Percentiles rank a stretch among this genome's conserved stretches.
These are phyloP conservation scores for Talaromyces sp. DNA, from an alignment of 2,329 filamentous ascomycete genomes.

Conservation along the genomic window DNA sequence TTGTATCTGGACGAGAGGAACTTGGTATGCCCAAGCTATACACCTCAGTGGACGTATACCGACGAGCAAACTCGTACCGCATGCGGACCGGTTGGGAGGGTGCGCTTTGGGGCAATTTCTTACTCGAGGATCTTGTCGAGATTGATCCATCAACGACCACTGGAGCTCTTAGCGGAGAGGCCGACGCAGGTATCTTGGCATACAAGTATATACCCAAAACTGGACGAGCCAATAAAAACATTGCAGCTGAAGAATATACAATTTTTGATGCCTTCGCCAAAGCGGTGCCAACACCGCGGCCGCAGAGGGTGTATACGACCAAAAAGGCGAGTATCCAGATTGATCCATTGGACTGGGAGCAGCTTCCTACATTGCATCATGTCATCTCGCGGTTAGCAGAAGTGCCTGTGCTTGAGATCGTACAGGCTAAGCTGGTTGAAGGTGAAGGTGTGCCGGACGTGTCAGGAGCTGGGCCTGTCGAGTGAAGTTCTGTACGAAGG, in stretches of 20 bases:
- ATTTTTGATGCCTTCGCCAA: conserved; percentile 34
- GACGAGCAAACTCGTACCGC: conserved; percentile 34
- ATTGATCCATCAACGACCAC: conserved; percentile 19
- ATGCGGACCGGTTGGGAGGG: conserved; percentile 45
- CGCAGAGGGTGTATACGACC: conserved; percentile 35
- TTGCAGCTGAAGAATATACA: conserved; percentile 55
- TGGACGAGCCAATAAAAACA: conserved; percentile 46
- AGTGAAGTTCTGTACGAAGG: not conserved
- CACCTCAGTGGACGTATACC: conserved; percentile 48
- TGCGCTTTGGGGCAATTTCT: conserved; percentile 39
- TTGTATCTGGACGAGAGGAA: conserved; percentile 59
- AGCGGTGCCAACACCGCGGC: not conserved
- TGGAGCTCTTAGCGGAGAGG: conserved; percentile 24
- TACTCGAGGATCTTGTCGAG: conserved; percentile 34
- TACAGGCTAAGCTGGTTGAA: conserved; percentile 55
- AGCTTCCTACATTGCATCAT: conserved; percentile 60
- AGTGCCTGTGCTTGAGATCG: conserved; percentile 56
- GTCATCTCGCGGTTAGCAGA: conserved; percentile 53
- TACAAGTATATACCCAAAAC: conserved; percentile 59
- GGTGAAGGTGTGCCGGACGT: conserved; percentile 49
- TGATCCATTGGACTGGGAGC: conserved; percentile 52
- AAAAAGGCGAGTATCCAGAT: conserved; percentile 48
- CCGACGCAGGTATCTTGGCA: conserved; percentile 46
- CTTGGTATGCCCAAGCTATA: conserved; percentile 61
- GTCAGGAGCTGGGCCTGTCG: conserved; percentile 25